phyloP scores from a whole-genome alignment of 2,329 filamentous ascomycete genomes.

The Aspergillus tamarii region DNA sequence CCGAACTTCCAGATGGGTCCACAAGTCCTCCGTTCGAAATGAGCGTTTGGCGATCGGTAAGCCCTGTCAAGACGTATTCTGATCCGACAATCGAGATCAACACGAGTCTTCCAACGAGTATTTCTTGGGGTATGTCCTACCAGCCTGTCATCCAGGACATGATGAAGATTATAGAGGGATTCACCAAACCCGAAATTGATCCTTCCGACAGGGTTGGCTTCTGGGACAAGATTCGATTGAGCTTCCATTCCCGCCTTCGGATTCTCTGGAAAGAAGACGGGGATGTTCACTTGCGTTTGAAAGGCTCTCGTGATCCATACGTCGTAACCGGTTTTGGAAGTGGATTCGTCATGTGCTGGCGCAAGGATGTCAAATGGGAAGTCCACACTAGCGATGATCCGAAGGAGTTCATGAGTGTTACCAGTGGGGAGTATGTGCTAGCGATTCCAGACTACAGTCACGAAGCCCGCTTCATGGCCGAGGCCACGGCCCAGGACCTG shows the following conservation, averaged over 20 bases:
- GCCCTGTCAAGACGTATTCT: conserved; percentile 94
- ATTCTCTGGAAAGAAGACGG: conserved; percentile 94
- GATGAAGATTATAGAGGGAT: conserved; percentile 99
- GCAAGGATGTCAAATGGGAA: conserved; percentile 86
- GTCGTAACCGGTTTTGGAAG: conserved; percentile 88
- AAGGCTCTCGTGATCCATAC: conserved; percentile 88
- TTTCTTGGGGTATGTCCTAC: conserved; percentile 97
- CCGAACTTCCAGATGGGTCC: conserved; percentile 58
- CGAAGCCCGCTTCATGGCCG: conserved; percentile 70
- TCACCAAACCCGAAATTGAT: conserved; percentile 93
- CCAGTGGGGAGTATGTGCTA: conserved; percentile 92
- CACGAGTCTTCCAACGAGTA: conserved; percentile 84
- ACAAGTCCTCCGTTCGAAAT: conserved; percentile 72
- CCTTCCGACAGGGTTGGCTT: conserved; percentile 93
- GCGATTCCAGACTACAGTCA: conserved; percentile 93
- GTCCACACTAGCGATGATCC: conserved; percentile 85
- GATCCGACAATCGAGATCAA: conserved; percentile 92
- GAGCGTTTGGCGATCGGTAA: conserved; percentile 86
- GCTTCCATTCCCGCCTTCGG: conserved; percentile 87
- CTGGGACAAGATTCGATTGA: conserved; percentile 97
- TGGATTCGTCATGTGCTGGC: conserved; percentile 98
- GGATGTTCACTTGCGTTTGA: conserved; percentile 89
- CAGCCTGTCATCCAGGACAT: conserved; percentile 98
- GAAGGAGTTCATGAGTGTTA: conserved; percentile 90
- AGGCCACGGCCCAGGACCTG: conserved; percentile 52